Evolutionary conservation across 2,329 filamentous ascomycete species (phyloP), one percentile per base, ranked within the genome.

Genomic region (Claviceps capensis): DNA sequence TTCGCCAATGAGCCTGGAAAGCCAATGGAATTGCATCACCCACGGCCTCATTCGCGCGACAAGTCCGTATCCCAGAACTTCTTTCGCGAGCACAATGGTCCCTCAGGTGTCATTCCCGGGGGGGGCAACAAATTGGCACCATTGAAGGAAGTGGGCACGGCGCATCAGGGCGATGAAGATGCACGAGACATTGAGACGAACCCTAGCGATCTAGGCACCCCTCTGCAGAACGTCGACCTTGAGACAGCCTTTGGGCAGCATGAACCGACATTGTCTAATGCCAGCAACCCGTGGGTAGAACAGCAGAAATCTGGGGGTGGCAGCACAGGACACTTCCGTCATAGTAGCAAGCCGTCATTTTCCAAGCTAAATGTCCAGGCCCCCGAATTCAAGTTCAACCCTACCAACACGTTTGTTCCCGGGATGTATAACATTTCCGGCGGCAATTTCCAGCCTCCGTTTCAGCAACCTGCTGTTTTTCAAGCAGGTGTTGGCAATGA

Each of bases 301-400:
- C 65, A 69, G 5, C 67, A 82, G 48, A 65, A 69, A 6, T 67
- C 75, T 14, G 60, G 64, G 43, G 60, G 68, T 26, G 64, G 65
- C 45, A 67, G 64, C 26, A 60, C 65, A 22, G 63, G 69, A 34
- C 69, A 71, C 44, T 70, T 67, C 16, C 69, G 73, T 11, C 85
- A 89, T 61, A 76, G 73, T 17, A 84, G 82, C 62, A 87, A 85
- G 60, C 73, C 82, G 3, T 90, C 81, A 0, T 67, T 83, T 44
- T 88, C 88, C 1, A 90, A 83, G 58, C 77, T 97, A 59, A 97
- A 97, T 60, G 89, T 94, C 34, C 81, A 85, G 56, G 91, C 91
- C 0, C 86, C 89, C 47, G 88, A 93, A 62, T 96, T 96, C 73
- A 88, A 84, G 60, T 91, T 91, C 67, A 79, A 80, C 55, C 78